Evolutionary conservation across 176 grass and related monocot species (phyloP), one percentile per base, ranked within the genome.

Genomic region (Oryza meyeriana): DNA sequence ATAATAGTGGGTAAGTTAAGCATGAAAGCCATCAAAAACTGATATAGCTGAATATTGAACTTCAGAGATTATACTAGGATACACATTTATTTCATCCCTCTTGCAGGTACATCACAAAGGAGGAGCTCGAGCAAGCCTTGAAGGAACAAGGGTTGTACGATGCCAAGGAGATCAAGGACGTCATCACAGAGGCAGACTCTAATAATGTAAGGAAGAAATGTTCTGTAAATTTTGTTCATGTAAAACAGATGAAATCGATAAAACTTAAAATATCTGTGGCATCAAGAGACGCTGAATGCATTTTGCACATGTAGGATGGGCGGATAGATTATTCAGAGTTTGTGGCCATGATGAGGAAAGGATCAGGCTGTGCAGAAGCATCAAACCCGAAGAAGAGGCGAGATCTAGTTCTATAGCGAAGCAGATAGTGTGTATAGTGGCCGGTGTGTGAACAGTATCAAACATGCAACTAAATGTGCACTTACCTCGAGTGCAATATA

Each of bases 91-190:
- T 41, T 27, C 52, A 42, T 85, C 24, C 39, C 39, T 65, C 36
- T 58, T 62, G 66, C 26, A 92, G 89, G 67, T 94, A 87, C 77
- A 89, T 94, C 13, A 94, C 92, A 25, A 94, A 78, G 62, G 89
- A 94, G 76, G 92, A 94, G 62, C 89, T 91, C 24, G 92, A 94
- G 61, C 89, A 89, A 38, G 87, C 89, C 44, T 88, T 94, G 66
- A 89, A 77, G 87, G 92, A 94, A 33, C 84, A 94, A 65, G 87
- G 87, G 48, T 67, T 91, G 52, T 89, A 91, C 18, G 84, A 91
- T 13, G 84, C 86, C 29, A 31, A 87, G 7, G 84, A 91, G 71
- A 80, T 94, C 77, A 92, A 94, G 34, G 84, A 94, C 5, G 90
- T 91, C 32, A 89, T 94, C 76, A 79, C 92, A n/a, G 92, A 94